phyloP scores from a whole-genome alignment of 1,284 basidiomycete species.

The Veloboletus limbatus region DNA sequence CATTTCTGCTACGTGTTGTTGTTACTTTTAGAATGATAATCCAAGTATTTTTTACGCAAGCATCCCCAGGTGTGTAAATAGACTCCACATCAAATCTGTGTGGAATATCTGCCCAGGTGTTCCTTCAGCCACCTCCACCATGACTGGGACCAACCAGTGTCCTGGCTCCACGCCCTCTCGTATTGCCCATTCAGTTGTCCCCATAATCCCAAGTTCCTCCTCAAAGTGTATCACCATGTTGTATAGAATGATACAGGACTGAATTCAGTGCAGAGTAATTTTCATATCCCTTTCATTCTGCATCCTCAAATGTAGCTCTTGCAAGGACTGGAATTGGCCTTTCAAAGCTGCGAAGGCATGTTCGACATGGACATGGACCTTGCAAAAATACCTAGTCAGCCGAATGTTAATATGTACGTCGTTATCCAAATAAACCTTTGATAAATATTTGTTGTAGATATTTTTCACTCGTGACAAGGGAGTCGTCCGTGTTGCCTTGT shows the following conservation, averaged over 20 bases:
- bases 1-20: background rate
- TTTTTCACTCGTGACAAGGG: background rate
- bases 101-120: background rate
- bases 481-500: background rate
- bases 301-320: background rate
- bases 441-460: background rate
- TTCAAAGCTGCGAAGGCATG: slow-evolving; percentile 2
- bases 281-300: background rate
- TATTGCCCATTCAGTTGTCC: background rate
- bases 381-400: background rate
- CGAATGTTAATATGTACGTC: no score
- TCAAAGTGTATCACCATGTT: slow-evolving; percentile 3
- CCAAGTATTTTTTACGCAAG: background rate
- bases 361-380: background rate
- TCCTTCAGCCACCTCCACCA: background rate
- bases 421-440: background rate
- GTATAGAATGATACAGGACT: background rate
- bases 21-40: background rate
- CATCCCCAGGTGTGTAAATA: background rate
- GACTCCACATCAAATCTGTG: background rate
- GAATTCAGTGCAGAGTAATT: background rate
- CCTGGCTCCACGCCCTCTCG: background rate
- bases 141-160: background rate
- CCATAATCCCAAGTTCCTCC: background rate
- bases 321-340: background rate